Percentiles rank a stretch among this genome's conserved stretches.
These are phyloP conservation scores for Cantharellus cinnabarinus DNA, from an alignment of 768 basidiomycete species.

Conservation along the genomic window DNA sequence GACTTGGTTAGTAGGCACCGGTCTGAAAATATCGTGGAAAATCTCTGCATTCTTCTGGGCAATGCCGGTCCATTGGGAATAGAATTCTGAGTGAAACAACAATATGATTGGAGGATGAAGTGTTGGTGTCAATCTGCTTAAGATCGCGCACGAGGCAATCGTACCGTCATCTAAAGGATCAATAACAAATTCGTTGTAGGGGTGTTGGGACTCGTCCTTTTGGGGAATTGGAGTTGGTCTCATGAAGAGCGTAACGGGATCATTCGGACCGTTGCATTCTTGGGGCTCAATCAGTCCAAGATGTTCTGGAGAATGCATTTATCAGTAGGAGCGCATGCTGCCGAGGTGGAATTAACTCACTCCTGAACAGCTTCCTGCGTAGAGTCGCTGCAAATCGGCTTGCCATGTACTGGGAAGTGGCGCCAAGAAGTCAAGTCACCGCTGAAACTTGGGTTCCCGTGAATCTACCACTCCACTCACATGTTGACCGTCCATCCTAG, in stretches of 20 bases:
- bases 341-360: slow-evolving; percentile 21
- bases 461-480: slow-evolving; percentile 7
- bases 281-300: slow-evolving; percentile 74
- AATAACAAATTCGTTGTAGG: slow-evolving; percentile 46
- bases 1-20: slow-evolving; percentile 71
- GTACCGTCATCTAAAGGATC: slow-evolving; percentile 36
- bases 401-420: slow-evolving; percentile 29
- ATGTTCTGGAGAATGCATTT: slow-evolving; percentile 36
- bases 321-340: slow-evolving; percentile 4
- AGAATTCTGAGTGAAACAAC: slow-evolving; percentile 25
- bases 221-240: slow-evolving; percentile 53
- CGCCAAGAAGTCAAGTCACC: background rate
- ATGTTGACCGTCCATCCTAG: slow-evolving; percentile 56
- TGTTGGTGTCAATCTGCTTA: too few species aligned
- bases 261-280: slow-evolving; percentile 22
- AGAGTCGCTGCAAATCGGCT: slow-evolving; percentile 67
- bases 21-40: slow-evolving; percentile 70
- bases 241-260: slow-evolving; percentile 41
- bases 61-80: slow-evolving; percentile 42
- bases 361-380: slow-evolving; percentile 64
- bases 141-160: background rate
- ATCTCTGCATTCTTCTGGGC: slow-evolving; percentile 66
- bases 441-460: background rate
- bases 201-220: slow-evolving; percentile 36
- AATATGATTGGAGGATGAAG: too few species aligned